phyloP scores from a whole-genome alignment of 116 monocot genomes.

The Dioscorea cayenensis region DNA sequence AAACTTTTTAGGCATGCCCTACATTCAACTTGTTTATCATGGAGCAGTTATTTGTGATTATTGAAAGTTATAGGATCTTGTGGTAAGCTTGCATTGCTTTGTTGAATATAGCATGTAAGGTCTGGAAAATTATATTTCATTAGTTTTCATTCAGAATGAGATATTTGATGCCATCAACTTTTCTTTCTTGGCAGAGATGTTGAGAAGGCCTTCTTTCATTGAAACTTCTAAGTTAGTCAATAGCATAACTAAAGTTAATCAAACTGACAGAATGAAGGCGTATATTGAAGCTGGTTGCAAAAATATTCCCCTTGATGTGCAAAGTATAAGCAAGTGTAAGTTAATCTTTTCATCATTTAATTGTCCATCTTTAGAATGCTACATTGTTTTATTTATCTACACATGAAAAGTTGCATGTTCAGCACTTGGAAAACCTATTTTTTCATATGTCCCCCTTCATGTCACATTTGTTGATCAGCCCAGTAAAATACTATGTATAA shows the following conservation, averaged over 20 bases:
- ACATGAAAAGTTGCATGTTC: background rate
- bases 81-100: background rate
- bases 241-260: conserved; percentile 33
- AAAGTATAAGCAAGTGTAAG: conserved; percentile 61
- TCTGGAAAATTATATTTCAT: background rate
- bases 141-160: background rate
- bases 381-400: background rate
- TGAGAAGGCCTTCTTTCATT: conserved; percentile 41
- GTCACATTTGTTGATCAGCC: too few species aligned
- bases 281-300: conserved; percentile 59
- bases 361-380: too few species aligned
- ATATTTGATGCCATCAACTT: background rate
- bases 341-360: background rate
- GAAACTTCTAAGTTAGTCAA: conserved; percentile 25
- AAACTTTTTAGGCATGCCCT: background rate
- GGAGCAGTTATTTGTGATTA: background rate
- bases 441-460: too few species aligned
- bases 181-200: conserved; percentile 23
- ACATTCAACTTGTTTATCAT: background rate
- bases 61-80: background rate
- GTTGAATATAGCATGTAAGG: background rate
- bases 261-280: conserved; percentile 44
- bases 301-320: conserved; percentile 16
- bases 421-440: too few species aligned
- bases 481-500: too few species aligned